phyloP scores from a whole-genome alignment of 768 basidiomycete genomes.

The Pulveroboletus sp. region DNA sequence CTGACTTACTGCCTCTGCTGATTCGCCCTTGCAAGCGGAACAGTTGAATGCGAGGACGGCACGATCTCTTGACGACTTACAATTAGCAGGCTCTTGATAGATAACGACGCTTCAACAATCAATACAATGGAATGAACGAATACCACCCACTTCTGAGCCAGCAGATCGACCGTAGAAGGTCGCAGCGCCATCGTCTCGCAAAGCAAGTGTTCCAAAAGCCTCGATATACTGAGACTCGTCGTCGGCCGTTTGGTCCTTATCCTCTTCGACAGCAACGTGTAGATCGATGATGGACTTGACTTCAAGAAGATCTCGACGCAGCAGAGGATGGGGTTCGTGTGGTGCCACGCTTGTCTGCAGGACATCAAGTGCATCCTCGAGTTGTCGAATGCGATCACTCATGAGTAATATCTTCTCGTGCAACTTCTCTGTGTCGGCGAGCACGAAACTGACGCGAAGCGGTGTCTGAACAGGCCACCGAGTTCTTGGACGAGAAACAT shows the following conservation, averaged over 20 bases:
- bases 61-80: conserved; percentile 32
- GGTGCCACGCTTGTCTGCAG: conserved; percentile 44
- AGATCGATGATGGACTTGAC: conserved; percentile 68
- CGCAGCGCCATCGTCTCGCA: conserved; percentile 63
- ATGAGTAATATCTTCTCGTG: conserved; percentile 64
- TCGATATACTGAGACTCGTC: conserved; percentile 56
- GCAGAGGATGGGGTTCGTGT: conserved; percentile 53
- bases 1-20: conserved; percentile 1
- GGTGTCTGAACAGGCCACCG: neutral
- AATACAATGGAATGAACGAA: conserved; percentile 22
- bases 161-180: conserved; percentile 73
- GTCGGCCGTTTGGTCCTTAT: conserved; percentile 25
- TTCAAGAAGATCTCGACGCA: conserved; percentile 54
- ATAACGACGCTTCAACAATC: neutral
- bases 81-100: conserved; percentile 48
- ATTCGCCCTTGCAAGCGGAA: conserved; percentile 22
- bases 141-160: conserved; percentile 56
- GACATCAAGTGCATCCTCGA: conserved; percentile 62
- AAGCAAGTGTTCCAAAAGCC: conserved; percentile 64
- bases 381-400: conserved; percentile 65
- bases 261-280: conserved; percentile 50
- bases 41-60: neutral
- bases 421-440: conserved; percentile 66
- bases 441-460: conserved; percentile 48
- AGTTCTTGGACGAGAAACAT: conserved; percentile 14